A percentile compares a stretch with the other conserved stretches of the same genome.
These are phyloP conservation scores for Coniochaeta ligniaria DNA, from an alignment of 2,329 filamentous ascomycete genomes.

Conservation along the genomic window DNA sequence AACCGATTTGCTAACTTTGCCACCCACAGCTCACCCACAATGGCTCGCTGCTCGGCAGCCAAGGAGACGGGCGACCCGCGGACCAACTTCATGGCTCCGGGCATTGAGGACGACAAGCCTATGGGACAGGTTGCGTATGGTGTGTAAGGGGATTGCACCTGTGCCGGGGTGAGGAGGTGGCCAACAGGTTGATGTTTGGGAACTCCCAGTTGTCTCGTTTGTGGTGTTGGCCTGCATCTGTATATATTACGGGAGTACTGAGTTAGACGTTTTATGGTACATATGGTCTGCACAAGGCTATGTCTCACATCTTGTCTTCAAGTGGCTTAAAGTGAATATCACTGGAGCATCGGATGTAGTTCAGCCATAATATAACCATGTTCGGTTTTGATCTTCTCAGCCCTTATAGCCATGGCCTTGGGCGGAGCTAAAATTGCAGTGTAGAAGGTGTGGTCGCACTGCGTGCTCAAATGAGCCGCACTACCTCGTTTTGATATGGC, in stretches of 20 bases:
- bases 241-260: slow-evolving; percentile 15
- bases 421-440: too few relatives aligned
- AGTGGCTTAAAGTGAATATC: neutral
- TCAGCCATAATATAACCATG: neutral
- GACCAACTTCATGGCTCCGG: slow-evolving; percentile 73
- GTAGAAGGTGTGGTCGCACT: too few relatives aligned
- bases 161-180: slow-evolving; percentile 9
- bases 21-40: slow-evolving; percentile 79
- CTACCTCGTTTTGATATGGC: too few relatives aligned
- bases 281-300: neutral
- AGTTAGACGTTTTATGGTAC: neutral
- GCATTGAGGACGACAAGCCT: slow-evolving; percentile 55
- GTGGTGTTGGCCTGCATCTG: slow-evolving; percentile 13
- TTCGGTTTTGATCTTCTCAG: too few relatives aligned
- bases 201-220: slow-evolving; percentile 18
- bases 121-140: slow-evolving; percentile 56
- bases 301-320: neutral
- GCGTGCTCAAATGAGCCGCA: too few relatives aligned
- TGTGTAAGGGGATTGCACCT: slow-evolving; percentile 25
- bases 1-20: neutral
- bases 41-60: slow-evolving; percentile 93
- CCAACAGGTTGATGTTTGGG: slow-evolving; percentile 23
- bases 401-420: too few relatives aligned
- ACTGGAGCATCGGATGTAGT: neutral
- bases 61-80: slow-evolving; percentile 76